A percentile compares a stretch with the other conserved stretches of the same genome.
phyloP scores from a whole-genome alignment of 2,329 filamentous ascomycete species.

The Sphaerulina vaccinii region DNA sequence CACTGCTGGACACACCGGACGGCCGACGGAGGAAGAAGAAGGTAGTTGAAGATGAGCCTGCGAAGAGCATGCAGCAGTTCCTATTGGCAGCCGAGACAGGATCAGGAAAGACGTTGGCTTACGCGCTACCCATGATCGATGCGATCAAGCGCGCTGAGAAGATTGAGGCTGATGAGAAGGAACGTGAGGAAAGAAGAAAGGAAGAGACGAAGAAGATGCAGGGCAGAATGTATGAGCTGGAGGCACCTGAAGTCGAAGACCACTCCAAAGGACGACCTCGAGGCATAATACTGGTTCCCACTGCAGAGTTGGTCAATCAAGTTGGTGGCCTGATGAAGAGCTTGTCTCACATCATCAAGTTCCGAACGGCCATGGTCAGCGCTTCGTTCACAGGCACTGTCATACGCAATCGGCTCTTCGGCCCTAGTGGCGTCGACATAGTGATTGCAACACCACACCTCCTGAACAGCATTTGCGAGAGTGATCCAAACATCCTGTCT shows the following conservation, averaged over 20 bases:
- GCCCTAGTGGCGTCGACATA: conserved; percentile 76
- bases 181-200: conserved; percentile 29
- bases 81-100: conserved; percentile 93
- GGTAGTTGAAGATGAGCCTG: conserved; percentile 32
- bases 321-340: conserved; percentile 78
- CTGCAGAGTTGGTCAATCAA: conserved; percentile 86
- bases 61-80: conserved; percentile 59
- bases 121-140: conserved; percentile 80
- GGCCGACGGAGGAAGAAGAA: conserved; percentile 37
- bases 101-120: conserved; percentile 93
- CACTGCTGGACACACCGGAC: conserved; percentile 62
- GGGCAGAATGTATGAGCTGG: conserved; percentile 54
- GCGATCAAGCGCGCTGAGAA: conserved; percentile 73
- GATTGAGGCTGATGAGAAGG: conserved; percentile 51
- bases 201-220: conserved; percentile 39
- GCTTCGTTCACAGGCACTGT: conserved; percentile 72
- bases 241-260: conserved; percentile 57
- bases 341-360: conserved; percentile 82
- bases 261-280: conserved; percentile 75
- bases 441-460: conserved; percentile 87
- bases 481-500: conserved; percentile 89
- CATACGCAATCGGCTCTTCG: conserved; percentile 83
- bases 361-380: conserved; percentile 78
- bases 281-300: conserved; percentile 84
- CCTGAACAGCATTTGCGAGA: conserved; percentile 80